These are phyloP conservation scores for Acacia confusa DNA, from an alignment of 306 rosid genomes.

Conservation along the genomic window DNA sequence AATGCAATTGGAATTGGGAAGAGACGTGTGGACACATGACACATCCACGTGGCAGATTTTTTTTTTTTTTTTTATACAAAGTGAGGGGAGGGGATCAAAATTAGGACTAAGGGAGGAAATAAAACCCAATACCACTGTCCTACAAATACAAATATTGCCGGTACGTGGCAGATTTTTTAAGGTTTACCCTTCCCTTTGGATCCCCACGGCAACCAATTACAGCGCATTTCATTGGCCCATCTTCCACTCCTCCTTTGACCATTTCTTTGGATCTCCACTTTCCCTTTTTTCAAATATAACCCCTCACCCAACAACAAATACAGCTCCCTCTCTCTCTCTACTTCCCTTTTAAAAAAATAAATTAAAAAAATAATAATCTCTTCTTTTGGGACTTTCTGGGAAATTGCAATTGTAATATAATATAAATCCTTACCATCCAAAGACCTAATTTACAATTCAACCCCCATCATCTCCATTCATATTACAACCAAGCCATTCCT, in stretches of 20 bases:
- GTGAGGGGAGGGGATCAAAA: too few species aligned
- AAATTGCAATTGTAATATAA: not conserved
- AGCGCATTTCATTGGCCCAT: not conserved
- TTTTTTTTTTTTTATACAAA: too few species aligned
- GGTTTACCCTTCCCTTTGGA: not conserved
- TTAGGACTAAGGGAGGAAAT: too few species aligned
- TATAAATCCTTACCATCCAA: not conserved
- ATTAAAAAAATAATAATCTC: not conserved
- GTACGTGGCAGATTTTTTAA: not conserved
- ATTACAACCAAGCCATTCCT: not conserved
- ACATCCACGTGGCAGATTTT: not conserved
- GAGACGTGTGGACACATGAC: not conserved
- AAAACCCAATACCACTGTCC: too few species aligned
- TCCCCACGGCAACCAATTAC: not conserved
- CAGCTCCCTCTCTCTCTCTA: not conserved
- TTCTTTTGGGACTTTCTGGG: not conserved
- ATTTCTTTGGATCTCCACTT: not conserved
- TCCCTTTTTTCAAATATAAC: not conserved
- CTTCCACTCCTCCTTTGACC: not conserved
- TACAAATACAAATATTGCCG: too few species aligned
- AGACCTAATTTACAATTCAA: conserved; percentile 38
- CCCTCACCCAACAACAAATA: not conserved
- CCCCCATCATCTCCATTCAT: not conserved
- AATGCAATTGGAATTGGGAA: not conserved
- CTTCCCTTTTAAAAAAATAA: not conserved